Evolutionary conservation across 176 grass and related monocot genomes (phyloP).

Genomic region (Cenchrus purpureus): DNA sequence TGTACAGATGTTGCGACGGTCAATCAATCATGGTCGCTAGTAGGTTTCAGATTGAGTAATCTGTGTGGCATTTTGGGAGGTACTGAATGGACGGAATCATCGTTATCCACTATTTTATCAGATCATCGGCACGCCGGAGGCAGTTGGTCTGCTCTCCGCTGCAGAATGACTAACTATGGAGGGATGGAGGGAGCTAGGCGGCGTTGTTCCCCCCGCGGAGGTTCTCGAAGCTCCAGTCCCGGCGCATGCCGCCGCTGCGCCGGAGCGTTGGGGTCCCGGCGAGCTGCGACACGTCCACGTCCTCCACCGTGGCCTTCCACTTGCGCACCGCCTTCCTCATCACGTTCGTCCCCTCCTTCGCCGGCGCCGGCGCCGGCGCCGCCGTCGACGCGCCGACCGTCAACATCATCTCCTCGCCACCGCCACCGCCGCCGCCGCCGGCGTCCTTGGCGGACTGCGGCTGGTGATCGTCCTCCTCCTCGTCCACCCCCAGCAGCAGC

Average conservation of each 20-base stretch:
- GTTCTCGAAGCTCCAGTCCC: constrained; percentile 95
- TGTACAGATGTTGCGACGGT: neutral
- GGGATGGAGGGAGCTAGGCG: neutral
- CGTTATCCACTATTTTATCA: no score
- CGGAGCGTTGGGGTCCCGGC: constrained; percentile 46
- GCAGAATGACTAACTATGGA: neutral
- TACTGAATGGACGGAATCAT: neutral
- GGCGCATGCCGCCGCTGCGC: constrained; percentile 61
- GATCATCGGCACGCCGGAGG: no score
- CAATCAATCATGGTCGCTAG: neutral
- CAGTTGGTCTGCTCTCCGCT: neutral
- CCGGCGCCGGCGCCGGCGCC: neutral
- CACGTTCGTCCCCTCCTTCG: neutral
- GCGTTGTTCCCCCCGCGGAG: constrained; percentile 31
- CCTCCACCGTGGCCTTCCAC: constrained; percentile 50
- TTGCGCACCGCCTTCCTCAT: constrained; percentile 41
- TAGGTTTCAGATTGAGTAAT: neutral
- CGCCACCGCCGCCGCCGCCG: neutral
- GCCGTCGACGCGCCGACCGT: neutral
- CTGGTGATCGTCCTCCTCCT: neutral
- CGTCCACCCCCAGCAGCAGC: neutral
- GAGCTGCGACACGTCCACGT: constrained; percentile 26
- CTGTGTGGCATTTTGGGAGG: neutral
- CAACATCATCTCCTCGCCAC: neutral
- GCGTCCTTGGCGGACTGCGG: neutral